phyloP scores from a whole-genome alignment of 129 eudicot species.

The Flaveria ramosissima region DNA sequence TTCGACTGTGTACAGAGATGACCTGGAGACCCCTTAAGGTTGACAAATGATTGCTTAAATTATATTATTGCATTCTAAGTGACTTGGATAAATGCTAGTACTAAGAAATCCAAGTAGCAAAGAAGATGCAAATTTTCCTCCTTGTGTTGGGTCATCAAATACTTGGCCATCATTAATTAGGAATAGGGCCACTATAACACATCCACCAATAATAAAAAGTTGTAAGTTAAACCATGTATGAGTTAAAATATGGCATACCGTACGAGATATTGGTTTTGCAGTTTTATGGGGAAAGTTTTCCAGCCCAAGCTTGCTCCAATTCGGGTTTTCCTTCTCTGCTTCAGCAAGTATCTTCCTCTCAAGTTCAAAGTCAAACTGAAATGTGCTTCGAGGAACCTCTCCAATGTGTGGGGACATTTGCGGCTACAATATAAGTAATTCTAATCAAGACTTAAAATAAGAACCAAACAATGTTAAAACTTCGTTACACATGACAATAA shows the following conservation, averaged over 20 bases:
- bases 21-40: background rate
- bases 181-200: background rate
- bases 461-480: background rate
- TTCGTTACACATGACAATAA: background rate
- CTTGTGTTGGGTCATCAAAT: background rate
- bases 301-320: constrained; percentile 83
- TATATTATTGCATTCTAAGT: background rate
- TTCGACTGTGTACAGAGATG: background rate
- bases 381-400: constrained; percentile 86
- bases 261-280: constrained; percentile 51
- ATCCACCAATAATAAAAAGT: background rate
- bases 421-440: constrained; percentile 52
- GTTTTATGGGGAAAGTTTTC: constrained; percentile 72
- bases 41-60: background rate
- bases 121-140: background rate
- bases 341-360: constrained; percentile 86
- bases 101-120: background rate
- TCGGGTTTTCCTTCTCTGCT: constrained; percentile 77
- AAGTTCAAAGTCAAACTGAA: constrained; percentile 82
- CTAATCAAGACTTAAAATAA: background rate
- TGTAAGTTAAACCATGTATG: background rate
- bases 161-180: background rate
- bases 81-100: background rate
- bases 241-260: constrained; percentile 38
- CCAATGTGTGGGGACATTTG: constrained; percentile 75